Percentiles rank a stretch among this genome's conserved stretches.
Evolutionary conservation across 352 stramenopile species (phyloP).

Genomic region (Sclerospora graminicola): DNA sequence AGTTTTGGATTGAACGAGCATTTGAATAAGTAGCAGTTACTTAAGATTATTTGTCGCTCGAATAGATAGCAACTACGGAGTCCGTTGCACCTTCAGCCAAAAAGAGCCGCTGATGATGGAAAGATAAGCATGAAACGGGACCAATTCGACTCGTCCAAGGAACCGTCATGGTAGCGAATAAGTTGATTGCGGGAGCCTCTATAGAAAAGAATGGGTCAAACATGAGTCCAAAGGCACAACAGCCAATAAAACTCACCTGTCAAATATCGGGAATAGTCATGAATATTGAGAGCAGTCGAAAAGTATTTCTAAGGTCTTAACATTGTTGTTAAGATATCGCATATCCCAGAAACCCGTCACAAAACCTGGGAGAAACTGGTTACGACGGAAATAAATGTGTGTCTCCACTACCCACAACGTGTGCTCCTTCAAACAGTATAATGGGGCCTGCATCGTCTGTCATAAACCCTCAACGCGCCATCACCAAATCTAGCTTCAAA

Average conservation of each 20-base stretch:
- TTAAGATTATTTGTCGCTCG: conserved; percentile 52
- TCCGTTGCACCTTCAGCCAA: conserved; percentile 93
- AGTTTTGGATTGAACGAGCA: conserved; percentile 29
- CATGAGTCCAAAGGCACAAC: neutral
- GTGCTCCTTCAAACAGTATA: conserved; percentile 84
- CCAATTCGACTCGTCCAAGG: conserved; percentile 95
- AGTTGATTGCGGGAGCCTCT: conserved; percentile 95
- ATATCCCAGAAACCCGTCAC: conserved; percentile 96
- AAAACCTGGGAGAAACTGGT: conserved; percentile 90
- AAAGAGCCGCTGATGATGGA: conserved; percentile 94
- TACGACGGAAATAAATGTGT: conserved; percentile 59
- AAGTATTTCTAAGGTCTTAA: conserved; percentile 84
- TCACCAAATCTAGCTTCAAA: conserved; percentile 91
- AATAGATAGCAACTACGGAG: conserved; percentile 92
- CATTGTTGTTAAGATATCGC: conserved; percentile 67
- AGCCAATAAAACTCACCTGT: conserved; percentile 49
- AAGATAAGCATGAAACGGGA: conserved; percentile 93
- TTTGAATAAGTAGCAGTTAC: too few relatives aligned
- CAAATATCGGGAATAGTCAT: conserved; percentile 94
- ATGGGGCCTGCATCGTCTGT: conserved; percentile 78
- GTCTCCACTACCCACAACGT: conserved; percentile 94
- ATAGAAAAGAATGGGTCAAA: conserved; percentile 1
- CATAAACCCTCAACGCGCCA: conserved; percentile 91
- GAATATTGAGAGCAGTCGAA: conserved; percentile 94
- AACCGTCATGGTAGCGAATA: conserved; percentile 94